These are phyloP conservation scores for Colletotrichum tanaceti DNA, from an alignment of 2,329 filamentous ascomycete genomes.

Conservation along the genomic window DNA sequence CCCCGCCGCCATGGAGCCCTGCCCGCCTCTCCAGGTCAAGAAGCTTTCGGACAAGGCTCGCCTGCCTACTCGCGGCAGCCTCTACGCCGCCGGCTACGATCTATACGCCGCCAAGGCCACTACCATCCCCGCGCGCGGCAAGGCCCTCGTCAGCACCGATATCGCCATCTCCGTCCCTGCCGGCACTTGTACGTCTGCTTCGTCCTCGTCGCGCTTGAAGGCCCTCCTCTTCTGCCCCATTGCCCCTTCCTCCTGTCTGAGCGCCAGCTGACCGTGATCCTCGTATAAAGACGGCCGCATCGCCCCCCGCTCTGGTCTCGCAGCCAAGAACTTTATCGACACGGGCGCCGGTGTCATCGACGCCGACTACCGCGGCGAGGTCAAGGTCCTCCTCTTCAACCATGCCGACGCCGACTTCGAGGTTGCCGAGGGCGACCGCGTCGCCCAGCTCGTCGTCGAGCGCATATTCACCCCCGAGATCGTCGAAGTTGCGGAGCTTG, in stretches of 20 bases:
- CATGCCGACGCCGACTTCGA: constrained; percentile 84
- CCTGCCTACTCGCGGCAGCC: constrained; percentile 88
- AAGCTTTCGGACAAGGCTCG: constrained; percentile 84
- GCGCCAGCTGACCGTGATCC: constrained; percentile 17
- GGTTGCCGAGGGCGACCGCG: constrained; percentile 85
- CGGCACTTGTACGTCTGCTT: constrained; percentile 80
- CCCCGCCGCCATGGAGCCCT: constrained; percentile 52
- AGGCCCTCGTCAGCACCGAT: constrained; percentile 89
- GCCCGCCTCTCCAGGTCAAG: constrained; percentile 83
- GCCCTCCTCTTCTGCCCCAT: neutral
- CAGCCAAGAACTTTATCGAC: constrained; percentile 94
- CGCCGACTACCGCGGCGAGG: constrained; percentile 92
- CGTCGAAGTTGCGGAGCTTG: constrained; percentile 86
- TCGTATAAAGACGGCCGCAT: constrained; percentile 79
- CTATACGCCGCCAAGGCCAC: constrained; percentile 83
- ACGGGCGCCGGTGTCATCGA: constrained; percentile 97
- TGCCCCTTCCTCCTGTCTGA: neutral
- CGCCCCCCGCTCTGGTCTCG: constrained; percentile 90
- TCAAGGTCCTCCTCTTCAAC: constrained; percentile 97
- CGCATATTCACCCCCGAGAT: constrained; percentile 94
- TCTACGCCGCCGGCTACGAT: constrained; percentile 93
- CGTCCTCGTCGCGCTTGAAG: neutral
- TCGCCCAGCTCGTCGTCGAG: constrained; percentile 95
- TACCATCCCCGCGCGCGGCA: constrained; percentile 82
- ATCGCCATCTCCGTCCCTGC: constrained; percentile 90